Percentiles rank a stretch among this genome's conserved stretches.
Evolutionary conservation across 108 stramenopile species (phyloP).

Genomic region (Cyclostephanos tholiformis): DNA sequence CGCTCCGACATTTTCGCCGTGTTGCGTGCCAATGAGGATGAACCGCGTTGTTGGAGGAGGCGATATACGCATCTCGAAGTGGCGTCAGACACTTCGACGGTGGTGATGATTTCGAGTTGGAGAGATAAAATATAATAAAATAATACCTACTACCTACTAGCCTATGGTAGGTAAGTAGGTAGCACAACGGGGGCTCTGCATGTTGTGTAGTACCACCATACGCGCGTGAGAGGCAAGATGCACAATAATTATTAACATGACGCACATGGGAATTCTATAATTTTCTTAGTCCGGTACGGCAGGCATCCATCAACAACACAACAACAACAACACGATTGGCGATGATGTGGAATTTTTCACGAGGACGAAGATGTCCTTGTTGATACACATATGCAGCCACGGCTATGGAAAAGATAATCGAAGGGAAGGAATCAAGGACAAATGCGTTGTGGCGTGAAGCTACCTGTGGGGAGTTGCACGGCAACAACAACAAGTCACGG

Average conservation of each 20-base stretch:
- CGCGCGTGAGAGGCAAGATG: too few relatives aligned
- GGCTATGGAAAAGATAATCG: background rate
- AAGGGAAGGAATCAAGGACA: background rate
- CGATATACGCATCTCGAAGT: background rate
- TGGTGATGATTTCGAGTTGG: too few relatives aligned
- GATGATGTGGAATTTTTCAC: background rate
- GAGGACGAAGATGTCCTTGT: background rate
- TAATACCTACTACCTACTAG: too few relatives aligned
- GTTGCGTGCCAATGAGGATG: constrained; percentile 56
- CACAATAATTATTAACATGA: too few relatives aligned
- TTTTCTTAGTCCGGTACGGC: too few relatives aligned
- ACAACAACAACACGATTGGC: background rate
- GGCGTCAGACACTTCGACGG: too few relatives aligned
- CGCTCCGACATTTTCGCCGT: constrained; percentile 66
- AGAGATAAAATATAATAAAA: too few relatives aligned
- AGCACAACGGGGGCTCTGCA: too few relatives aligned
- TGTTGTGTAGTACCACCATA: too few relatives aligned
- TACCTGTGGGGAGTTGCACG: background rate
- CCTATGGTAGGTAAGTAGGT: too few relatives aligned
- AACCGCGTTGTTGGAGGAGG: constrained; percentile 43
- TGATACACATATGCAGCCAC: background rate
- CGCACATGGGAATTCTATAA: too few relatives aligned
- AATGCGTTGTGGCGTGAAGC: background rate
- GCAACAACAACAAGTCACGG: background rate
- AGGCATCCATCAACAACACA: too few relatives aligned